Percentiles rank a stretch among this genome's conserved stretches.
These are phyloP conservation scores for Fusarium mexicanum DNA, from an alignment of 2,329 filamentous ascomycete species.

Conservation along the genomic window DNA sequence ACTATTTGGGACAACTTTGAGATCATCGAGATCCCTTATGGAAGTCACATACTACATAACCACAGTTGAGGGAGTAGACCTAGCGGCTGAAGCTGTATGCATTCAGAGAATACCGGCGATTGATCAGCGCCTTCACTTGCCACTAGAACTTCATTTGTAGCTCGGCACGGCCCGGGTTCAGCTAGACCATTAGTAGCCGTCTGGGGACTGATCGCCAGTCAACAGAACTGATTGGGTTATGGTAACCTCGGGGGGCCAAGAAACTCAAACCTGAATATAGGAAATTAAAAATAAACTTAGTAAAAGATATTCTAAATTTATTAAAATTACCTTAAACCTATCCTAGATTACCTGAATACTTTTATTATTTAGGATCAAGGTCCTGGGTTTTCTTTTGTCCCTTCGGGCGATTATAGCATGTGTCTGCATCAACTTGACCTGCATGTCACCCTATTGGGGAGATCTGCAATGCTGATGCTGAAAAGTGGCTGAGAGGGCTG, in stretches of 20 bases:
- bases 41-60: not conserved
- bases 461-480: not conserved
- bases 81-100: not conserved
- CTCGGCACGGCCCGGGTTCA: no score
- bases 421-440: rapidly evolving
- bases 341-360: no score
- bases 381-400: no score
- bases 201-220: rapidly evolving
- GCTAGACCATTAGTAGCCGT: not conserved
- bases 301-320: no score
- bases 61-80: rapidly evolving
- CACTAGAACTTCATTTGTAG: rapidly evolving
- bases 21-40: not conserved
- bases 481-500: not conserved
- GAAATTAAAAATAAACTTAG: no score
- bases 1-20: rapidly evolving
- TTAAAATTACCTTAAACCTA: no score
- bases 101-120: no score
- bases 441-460: rapidly evolving
- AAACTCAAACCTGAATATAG: no score
- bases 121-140: rapidly evolving
- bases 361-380: no score
- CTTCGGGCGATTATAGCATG: rapidly evolving
- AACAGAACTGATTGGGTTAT: not conserved
- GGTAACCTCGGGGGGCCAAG: no score